Conservation (phyloP, 1,139 yeast species). For the Debaryomycetaceae sp. region DNA sequence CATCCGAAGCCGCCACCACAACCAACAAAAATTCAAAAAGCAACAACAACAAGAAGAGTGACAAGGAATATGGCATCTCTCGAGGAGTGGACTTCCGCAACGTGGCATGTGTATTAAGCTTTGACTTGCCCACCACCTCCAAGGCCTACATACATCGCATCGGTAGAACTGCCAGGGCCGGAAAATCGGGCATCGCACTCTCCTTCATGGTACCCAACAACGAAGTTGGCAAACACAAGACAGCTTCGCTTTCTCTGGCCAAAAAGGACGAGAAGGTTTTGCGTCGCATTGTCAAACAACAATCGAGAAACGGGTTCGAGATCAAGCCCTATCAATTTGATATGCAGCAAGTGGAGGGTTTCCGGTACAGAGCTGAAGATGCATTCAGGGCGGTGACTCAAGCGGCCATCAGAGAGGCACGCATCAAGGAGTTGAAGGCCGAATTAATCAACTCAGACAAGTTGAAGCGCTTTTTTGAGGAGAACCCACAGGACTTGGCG, state of each 20-base stretch:
- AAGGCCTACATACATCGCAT: slow-evolving; percentile 90
- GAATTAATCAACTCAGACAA: slow-evolving; percentile 88
- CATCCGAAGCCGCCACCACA: slow-evolving; percentile 11
- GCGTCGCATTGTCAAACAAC: slow-evolving; percentile 71
- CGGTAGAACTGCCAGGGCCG: slow-evolving; percentile 98
- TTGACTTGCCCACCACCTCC: slow-evolving; percentile 89
- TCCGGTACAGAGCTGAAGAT: slow-evolving; percentile 95
- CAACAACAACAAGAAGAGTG: slow-evolving; percentile 39
- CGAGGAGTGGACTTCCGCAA: slow-evolving; percentile 96
- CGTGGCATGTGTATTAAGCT: slow-evolving; percentile 94
- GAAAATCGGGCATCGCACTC: slow-evolving; percentile 90
- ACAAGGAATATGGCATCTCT: slow-evolving; percentile 86
- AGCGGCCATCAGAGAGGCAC: slow-evolving; percentile 87
- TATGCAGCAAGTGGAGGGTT: slow-evolving; percentile 88
- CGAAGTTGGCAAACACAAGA: slow-evolving; percentile 86
- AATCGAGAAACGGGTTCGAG: slow-evolving; percentile 68
- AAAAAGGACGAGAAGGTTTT: slow-evolving; percentile 85
- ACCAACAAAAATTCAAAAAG: slow-evolving; percentile 15
- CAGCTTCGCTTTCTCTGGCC: slow-evolving; percentile 66
- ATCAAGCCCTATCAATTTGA: slow-evolving; percentile 85
- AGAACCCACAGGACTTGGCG: slow-evolving; percentile 92
- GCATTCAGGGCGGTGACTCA: slow-evolving; percentile 94
- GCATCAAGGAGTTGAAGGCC: slow-evolving; percentile 82
- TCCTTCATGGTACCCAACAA: slow-evolving; percentile 85
- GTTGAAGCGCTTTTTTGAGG: slow-evolving; percentile 91